Base-by-base conservation (phyloP, 2,329 filamentous ascomycete species). In the Nigrospora oryzae region DNA sequence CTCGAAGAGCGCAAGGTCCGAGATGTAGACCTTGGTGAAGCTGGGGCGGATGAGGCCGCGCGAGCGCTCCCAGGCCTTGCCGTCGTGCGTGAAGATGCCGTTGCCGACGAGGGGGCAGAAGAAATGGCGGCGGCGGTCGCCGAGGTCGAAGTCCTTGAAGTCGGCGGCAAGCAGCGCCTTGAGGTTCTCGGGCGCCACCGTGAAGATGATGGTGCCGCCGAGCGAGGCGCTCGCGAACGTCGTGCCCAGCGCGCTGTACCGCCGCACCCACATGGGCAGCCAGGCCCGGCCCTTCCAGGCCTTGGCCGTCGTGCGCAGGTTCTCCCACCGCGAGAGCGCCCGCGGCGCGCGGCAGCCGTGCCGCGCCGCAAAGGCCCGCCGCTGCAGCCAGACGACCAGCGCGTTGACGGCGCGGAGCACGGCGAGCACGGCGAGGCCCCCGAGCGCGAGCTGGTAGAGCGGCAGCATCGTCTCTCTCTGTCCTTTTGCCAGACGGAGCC, bases 1-100 rank as follows among this genome's bases (percentile, higher is more conserved):
- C 11, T 90, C 85, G 52, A 89, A 82, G 39, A 81, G 79, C 31
- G 80, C 70, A 17, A 91, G 69, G 59, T 91, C 84, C 32, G 83
- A 80, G 33, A 78, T 67, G 58, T 77, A 72, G 46, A 74, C 67
- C 17, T 70, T 63, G 15, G 70, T 67, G 49, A 79, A 79, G 51
- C 71, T 69, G 0, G 77, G 77, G 12, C 74, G 63, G 15, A 82
- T 64, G 53, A 79, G 63, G 5, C 63, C 60, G 2, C 66, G 54
- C 3, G 64, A 66, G 33, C 62, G 58, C 46, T 58, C 57, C 65
- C 63, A 66, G 28, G 55, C 53, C 32, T 63, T 54, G 42, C 63
- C 63, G 40, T 62, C 58, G 37, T 56, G 55, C 2, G 61, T 62
- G 48, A 66, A 66, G 43, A 66, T 64, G 23, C 70, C 61, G 4